Conservation (phyloP, 2,329 filamentous ascomycete genomes). For the Aspergillus sojae region DNA sequence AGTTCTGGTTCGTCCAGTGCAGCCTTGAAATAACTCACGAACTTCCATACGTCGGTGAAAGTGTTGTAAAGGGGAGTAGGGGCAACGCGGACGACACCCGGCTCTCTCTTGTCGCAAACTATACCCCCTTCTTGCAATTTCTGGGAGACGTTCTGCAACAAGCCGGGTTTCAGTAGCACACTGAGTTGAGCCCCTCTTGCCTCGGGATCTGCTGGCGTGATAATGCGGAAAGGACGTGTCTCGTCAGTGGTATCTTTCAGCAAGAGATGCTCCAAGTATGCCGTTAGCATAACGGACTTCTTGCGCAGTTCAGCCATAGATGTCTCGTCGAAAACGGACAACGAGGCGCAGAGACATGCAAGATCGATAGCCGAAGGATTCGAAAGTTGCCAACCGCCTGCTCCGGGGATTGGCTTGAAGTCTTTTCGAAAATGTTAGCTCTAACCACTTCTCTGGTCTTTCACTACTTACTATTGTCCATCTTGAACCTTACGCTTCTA, state of each 20-base stretch:
- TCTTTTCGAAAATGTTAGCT: slow-evolving; percentile 32
- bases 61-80: slow-evolving; percentile 82
- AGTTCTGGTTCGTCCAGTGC: slow-evolving; percentile 23
- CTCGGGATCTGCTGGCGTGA: slow-evolving; percentile 69
- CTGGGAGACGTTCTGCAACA: slow-evolving; percentile 69
- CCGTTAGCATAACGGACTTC: slow-evolving; percentile 73
- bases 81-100: slow-evolving; percentile 79
- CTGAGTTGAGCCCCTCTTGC: slow-evolving; percentile 78
- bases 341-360: slow-evolving; percentile 68
- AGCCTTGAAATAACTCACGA: slow-evolving; percentile 45
- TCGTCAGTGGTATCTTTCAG: slow-evolving; percentile 39
- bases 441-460: not conserved
- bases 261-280: slow-evolving; percentile 72
- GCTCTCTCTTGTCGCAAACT: slow-evolving; percentile 79
- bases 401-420: slow-evolving; percentile 77
- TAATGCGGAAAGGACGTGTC: slow-evolving; percentile 55
- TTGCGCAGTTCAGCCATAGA: slow-evolving; percentile 66
- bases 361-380: slow-evolving; percentile 80
- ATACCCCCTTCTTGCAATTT: slow-evolving; percentile 71
- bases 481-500: slow-evolving; percentile 73
- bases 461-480: slow-evolving; percentile 64
- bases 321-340: slow-evolving; percentile 74
- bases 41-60: slow-evolving; percentile 70
- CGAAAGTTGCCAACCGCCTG: slow-evolving; percentile 76
- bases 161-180: slow-evolving; percentile 67